A percentile compares a stretch with the other conserved stretches of the same genome.
Conservation (phyloP, 306 rosid genomes). For the Leucaena leucocephala region DNA sequence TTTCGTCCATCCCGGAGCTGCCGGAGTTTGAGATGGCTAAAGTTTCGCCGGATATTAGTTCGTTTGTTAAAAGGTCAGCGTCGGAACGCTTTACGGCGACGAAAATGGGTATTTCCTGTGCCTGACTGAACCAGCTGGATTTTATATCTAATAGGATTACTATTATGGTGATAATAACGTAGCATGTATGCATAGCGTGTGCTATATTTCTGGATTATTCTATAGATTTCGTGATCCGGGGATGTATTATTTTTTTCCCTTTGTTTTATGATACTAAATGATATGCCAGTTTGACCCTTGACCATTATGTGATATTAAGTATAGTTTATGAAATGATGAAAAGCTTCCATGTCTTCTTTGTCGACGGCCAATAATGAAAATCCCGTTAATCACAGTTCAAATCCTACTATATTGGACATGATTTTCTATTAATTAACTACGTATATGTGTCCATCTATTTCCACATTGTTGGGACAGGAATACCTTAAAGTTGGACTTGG, state of each 20-base stretch:
- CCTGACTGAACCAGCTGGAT: neutral
- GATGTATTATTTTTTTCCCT: neutral
- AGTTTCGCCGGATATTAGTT: constrained; percentile 64
- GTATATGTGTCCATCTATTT: too few species aligned
- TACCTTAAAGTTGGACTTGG: too few species aligned
- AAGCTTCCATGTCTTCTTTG: too few species aligned
- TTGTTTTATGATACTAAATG: neutral
- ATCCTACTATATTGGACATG: too few species aligned
- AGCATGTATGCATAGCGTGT: neutral
- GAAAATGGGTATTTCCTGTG: constrained; percentile 55
- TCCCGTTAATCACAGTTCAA: too few species aligned
- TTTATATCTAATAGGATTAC: neutral
- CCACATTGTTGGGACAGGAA: too few species aligned
- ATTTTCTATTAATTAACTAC: too few species aligned
- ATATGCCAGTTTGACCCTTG: neutral
- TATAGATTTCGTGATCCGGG: constrained; percentile 1
- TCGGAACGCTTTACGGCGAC: constrained; percentile 59
- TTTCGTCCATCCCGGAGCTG: constrained; percentile 71
- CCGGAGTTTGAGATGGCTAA: constrained; percentile 57
- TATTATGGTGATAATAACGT: neutral
- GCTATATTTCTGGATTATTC: neutral
- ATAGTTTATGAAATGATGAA: too few species aligned
- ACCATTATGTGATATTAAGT: neutral
- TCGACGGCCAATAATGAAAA: too few species aligned
- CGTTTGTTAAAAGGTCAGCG: constrained; percentile 53